A percentile compares a stretch with the other conserved stretches of the same genome.
Evolutionary conservation across 148 eudicot genomes (phyloP).

Genomic region (Persicaria tinctoria): DNA sequence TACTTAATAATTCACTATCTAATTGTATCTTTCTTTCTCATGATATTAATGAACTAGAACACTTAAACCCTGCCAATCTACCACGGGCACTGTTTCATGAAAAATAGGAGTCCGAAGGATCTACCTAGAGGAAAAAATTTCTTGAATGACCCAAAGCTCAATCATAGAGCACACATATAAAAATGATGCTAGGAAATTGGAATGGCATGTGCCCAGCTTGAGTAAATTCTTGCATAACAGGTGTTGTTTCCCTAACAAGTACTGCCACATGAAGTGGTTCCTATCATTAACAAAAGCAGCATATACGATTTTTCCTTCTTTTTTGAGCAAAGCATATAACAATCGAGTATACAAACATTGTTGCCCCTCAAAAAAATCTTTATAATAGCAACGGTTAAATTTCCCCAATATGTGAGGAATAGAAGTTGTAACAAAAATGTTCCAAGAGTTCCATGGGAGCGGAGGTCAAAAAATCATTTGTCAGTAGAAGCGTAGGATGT

Average conservation of each 20-base stretch:
- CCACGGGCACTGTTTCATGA: constrained; percentile 77
- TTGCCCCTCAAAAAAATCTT: not conserved
- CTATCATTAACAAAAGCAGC: not conserved
- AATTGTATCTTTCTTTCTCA: too few species aligned
- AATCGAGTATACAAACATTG: not conserved
- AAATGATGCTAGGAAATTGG: not conserved
- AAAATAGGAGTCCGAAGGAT: constrained; percentile 95
- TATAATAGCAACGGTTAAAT: too few species aligned
- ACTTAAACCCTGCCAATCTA: too few species aligned
- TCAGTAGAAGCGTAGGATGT: too few species aligned
- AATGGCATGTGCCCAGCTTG: not conserved
- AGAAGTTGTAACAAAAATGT: too few species aligned
- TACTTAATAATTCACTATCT: too few species aligned
- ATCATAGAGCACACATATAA: not conserved
- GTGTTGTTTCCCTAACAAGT: not conserved
- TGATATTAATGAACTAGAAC: too few species aligned
- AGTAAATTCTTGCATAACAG: not conserved
- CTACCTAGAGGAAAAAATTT: constrained; percentile 40
- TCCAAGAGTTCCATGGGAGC: too few species aligned
- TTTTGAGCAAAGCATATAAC: not conserved
- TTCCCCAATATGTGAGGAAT: too few species aligned
- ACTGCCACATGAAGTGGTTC: not conserved
- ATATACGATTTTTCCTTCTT: not conserved
- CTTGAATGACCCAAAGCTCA: not conserved
- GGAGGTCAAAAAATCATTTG: too few species aligned